These are phyloP conservation scores for Schizosaccharomyces lindneri DNA, from an alignment of 805 yeast genomes.

Conservation along the genomic window DNA sequence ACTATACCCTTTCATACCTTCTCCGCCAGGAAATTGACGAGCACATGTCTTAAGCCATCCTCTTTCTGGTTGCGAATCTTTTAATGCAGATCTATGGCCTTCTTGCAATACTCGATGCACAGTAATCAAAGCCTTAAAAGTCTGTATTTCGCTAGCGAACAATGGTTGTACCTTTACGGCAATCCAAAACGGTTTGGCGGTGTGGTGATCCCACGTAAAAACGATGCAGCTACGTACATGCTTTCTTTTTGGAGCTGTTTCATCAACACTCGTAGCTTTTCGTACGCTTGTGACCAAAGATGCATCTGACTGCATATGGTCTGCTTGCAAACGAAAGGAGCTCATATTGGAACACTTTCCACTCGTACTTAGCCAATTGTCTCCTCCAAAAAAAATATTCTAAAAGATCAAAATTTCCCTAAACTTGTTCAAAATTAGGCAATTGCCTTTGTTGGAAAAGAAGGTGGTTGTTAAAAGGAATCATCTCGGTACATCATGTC, in stretches of 20 bases:
- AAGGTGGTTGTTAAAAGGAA: too few species aligned
- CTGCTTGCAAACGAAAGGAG: neutral
- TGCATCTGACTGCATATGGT: conserved; percentile 5
- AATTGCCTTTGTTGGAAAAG: too few species aligned
- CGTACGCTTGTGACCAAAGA: conserved; percentile 28
- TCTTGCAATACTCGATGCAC: conserved; percentile 88
- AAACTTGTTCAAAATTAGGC: too few species aligned
- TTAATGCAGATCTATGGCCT: conserved; percentile 71
- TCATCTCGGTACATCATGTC: too few species aligned
- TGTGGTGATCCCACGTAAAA: conserved; percentile 85
- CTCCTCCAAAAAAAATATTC: neutral
- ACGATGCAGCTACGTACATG: conserved; percentile 80
- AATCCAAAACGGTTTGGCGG: conserved; percentile 66
- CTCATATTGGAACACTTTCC: neutral
- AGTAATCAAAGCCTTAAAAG: conserved; percentile 64
- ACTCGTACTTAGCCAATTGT: neutral
- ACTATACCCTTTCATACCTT: conserved; percentile 27
- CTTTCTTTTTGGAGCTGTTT: conserved; percentile 80
- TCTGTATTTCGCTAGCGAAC: conserved; percentile 56
- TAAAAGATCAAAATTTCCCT: too few species aligned
- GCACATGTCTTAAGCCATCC: conserved; percentile 58
- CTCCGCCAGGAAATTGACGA: conserved; percentile 20
- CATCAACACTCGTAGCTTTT: conserved; percentile 71
- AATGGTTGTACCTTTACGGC: conserved; percentile 56
- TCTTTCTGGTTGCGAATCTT: conserved; percentile 54